Percentiles rank a stretch among this genome's conserved stretches.
Conservation (phyloP, 345 rosid species). For the Heritiera littoralis region DNA sequence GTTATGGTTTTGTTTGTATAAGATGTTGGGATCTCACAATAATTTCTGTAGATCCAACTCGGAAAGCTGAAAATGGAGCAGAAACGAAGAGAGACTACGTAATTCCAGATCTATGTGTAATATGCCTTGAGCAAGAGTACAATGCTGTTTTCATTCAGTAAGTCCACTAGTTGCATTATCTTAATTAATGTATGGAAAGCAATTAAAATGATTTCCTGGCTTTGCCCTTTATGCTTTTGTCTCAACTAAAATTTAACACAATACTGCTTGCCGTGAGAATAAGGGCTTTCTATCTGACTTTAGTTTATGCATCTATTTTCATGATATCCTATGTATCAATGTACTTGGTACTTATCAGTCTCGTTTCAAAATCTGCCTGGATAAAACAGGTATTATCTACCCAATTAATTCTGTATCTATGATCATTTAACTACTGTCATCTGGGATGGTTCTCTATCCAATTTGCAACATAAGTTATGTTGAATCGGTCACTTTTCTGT, state of each 20-base stretch:
- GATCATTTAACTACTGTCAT: too few relatives aligned
- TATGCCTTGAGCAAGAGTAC: conserved; percentile 93
- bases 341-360: neutral
- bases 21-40: conserved; percentile 22
- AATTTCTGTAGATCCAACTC: conserved; percentile 48
- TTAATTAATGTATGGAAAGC: neutral
- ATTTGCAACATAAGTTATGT: neutral
- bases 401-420: conserved; percentile 5
- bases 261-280: neutral
- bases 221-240: neutral
- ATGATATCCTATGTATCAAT: neutral
- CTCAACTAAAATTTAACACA: neutral
- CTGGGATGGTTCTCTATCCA: too few relatives aligned
- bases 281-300: neutral
- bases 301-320: neutral
- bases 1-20: conserved; percentile 9
- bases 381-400: neutral
- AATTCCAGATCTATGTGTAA: conserved; percentile 89
- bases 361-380: neutral
- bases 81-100: conserved; percentile 57
- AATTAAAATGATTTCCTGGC: neutral
- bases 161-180: conserved; percentile 28
- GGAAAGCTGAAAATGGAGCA: conserved; percentile 46
- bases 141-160: conserved; percentile 93
- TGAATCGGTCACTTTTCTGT: conserved; percentile 4